Evolutionary conservation across 1,284 basidiomycete genomes (phyloP).

Genomic region (Schizopora paradoxa): DNA sequence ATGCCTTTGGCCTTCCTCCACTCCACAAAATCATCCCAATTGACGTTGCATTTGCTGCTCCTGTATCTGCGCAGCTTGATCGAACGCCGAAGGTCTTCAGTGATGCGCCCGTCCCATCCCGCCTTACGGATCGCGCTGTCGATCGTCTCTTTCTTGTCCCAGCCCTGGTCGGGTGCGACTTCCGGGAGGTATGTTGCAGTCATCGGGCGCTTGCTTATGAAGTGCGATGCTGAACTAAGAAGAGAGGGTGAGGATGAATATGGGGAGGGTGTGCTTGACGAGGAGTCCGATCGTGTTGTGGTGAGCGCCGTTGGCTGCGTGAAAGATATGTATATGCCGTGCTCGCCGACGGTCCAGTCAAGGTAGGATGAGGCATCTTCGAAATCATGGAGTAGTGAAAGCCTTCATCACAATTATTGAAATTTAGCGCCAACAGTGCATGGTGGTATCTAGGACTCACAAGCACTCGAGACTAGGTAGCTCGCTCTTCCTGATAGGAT

Average conservation of each 20-base stretch:
- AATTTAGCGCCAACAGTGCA: constrained; percentile 8
- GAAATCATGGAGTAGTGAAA: constrained; percentile 92
- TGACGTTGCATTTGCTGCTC: constrained; percentile 66
- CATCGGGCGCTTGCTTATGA: constrained; percentile 55
- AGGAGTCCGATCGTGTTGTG: constrained; percentile 41
- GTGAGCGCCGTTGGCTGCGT: constrained; percentile 65
- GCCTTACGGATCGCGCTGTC: constrained; percentile 92
- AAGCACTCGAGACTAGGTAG: constrained; percentile 78
- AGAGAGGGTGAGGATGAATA: constrained; percentile 59
- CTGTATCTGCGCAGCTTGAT: constrained; percentile 83
- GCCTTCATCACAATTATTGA: constrained; percentile 36
- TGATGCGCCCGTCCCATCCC: constrained; percentile 80
- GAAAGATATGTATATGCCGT: constrained; percentile 90
- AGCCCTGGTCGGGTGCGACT: constrained; percentile 88
- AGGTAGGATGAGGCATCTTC: constrained; percentile 82
- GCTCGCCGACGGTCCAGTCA: constrained; percentile 88
- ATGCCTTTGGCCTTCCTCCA: constrained; percentile 59
- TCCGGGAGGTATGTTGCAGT: constrained; percentile 95
- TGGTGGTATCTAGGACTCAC: constrained; percentile 44
- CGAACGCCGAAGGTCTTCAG: constrained; percentile 74
- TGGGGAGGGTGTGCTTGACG: constrained; percentile 51
- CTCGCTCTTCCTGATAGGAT: constrained; percentile 70
- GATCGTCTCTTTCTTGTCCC: constrained; percentile 85
- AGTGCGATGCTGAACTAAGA: constrained; percentile 31
- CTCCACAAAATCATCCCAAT: constrained; percentile 72